Conservation (phyloP, 192 early-diverging fungal genomes). For the Gonapodya sp. region DNA sequence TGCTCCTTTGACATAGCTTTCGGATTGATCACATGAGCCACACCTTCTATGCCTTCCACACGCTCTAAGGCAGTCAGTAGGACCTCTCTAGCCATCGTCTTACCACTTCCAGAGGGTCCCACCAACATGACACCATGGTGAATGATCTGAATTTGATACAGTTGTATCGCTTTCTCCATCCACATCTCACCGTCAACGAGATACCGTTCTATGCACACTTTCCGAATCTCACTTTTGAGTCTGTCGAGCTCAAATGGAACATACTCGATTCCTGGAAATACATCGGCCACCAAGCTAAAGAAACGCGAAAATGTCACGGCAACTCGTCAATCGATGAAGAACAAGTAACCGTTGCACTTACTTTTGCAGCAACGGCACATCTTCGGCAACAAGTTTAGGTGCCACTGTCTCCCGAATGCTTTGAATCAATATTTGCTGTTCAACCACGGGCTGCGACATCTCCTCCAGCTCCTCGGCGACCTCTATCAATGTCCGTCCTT, state of each 20-base stretch:
- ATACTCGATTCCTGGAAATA: constrained; percentile 89
- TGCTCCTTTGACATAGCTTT: constrained; percentile 97
- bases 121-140: constrained; percentile 99
- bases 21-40: constrained; percentile 91
- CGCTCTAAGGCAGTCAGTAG: constrained; percentile 80
- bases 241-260: constrained; percentile 62
- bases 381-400: constrained; percentile 96
- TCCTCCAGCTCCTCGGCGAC: constrained; percentile 26
- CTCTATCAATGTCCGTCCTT: constrained; percentile 20
- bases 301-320: constrained; percentile 9
- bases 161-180: constrained; percentile 95
- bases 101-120: constrained; percentile 93
- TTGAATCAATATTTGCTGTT: constrained; percentile 92
- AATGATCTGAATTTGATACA: constrained; percentile 96
- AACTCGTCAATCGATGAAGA: constrained; percentile 10
- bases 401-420: constrained; percentile 95
- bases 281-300: constrained; percentile 70
- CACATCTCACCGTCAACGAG: constrained; percentile 69
- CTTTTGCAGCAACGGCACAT: constrained; percentile 77
- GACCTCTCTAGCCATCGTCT: constrained; percentile 88
- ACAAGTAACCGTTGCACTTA: constrained; percentile 19
- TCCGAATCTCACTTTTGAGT: constrained; percentile 63
- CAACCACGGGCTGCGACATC: constrained; percentile 56
- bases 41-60: constrained; percentile 82
- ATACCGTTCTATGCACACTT: constrained; percentile 63